These are phyloP conservation scores for Clitopilus hobsonii DNA, from an alignment of 768 basidiomycete species.

Conservation along the genomic window DNA sequence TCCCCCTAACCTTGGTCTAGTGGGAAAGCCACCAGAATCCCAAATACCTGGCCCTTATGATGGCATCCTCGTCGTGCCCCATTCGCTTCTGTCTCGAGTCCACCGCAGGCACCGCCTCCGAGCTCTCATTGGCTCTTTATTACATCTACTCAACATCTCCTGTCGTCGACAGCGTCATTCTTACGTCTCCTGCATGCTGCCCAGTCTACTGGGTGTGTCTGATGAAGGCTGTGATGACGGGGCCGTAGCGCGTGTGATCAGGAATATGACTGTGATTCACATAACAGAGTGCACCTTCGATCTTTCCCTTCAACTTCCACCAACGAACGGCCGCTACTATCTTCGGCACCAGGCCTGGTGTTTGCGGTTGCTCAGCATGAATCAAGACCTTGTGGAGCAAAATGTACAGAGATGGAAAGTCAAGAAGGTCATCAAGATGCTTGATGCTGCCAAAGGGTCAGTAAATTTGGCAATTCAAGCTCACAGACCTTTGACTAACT, in stretches of 20 bases:
- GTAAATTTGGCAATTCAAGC: constrained; percentile 17
- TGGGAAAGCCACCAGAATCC: no score
- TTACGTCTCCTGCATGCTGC: constrained; percentile 32
- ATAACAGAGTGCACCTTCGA: constrained; percentile 19
- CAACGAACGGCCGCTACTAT: constrained; percentile 18
- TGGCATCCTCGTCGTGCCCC: no score
- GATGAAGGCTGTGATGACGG: constrained; percentile 6
- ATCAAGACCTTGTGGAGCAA: constrained; percentile 84
- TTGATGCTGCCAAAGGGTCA: constrained; percentile 89
- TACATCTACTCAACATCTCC: no score
- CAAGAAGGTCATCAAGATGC: constrained; percentile 98
- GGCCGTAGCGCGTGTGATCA: constrained; percentile 9
- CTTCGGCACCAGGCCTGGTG: constrained; percentile 23
- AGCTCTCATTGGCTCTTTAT: constrained; percentile 29
- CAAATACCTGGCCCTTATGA: no score
- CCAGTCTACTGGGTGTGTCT: constrained; percentile 5
- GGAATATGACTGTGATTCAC: constrained; percentile 11
- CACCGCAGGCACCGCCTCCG: background rate
- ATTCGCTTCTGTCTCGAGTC: background rate
- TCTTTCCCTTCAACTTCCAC: constrained; percentile 19
- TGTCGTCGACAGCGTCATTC: constrained; percentile 20
- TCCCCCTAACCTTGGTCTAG: no score
- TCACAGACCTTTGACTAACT: constrained; percentile 5
- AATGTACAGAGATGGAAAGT: constrained; percentile 99
- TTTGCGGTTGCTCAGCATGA: constrained; percentile 53